Base-by-base conservation (phyloP, 768 basidiomycete species). In the Coprinopsis cinerea region DNA sequence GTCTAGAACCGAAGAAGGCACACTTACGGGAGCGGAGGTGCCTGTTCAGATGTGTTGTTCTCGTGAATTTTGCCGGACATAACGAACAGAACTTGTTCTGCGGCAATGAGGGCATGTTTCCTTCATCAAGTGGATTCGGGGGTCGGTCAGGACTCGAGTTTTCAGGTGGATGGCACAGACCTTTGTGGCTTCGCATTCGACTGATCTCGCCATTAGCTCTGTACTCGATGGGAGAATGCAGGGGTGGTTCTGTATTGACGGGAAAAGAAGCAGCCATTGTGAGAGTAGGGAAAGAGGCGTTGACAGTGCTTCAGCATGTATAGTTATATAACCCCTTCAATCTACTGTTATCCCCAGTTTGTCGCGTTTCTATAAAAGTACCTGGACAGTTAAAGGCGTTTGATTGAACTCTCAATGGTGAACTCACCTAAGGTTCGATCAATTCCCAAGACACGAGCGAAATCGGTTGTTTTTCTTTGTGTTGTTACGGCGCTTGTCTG, bases 61-160 rank as follows among this genome's bases (percentile, higher is more conserved):
- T 72, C 2, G 84, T 86, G 60, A 86, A 88, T 59, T 82, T 85
- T 2, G 85, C 83, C 1, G 82, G 82, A 56, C 85, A 88, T 27
- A 80, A 66, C 10, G 77, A 73, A 57, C 85, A 87, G 41, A 77
- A 71, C 60, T 86, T 85, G 15, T 77, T 84, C 64, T 87, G 83
- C 1, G 84, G 85, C n/a, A 86, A 72, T 39, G 73, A 73, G 23
- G 84, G 84, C 60, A 81, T 73, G 60, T 87, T 87, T 50, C 83
- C 84, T 77, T 76, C 27, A 68, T 72, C 69, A 32, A 70, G 73
- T 75, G 9, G 9, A 9, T 40, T 43, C 22, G 18, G 51, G 4
- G 64, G 65, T n/a, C 72, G 70, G 32, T 70, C 69, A 51, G 71
- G n/a, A n/a, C n/a, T n/a, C n/a, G n/a, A n/a, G n/a, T n/a, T n/a